These are phyloP conservation scores for Smallanthus sonchifolius DNA, from an alignment of 129 eudicot genomes.

Conservation along the genomic window DNA sequence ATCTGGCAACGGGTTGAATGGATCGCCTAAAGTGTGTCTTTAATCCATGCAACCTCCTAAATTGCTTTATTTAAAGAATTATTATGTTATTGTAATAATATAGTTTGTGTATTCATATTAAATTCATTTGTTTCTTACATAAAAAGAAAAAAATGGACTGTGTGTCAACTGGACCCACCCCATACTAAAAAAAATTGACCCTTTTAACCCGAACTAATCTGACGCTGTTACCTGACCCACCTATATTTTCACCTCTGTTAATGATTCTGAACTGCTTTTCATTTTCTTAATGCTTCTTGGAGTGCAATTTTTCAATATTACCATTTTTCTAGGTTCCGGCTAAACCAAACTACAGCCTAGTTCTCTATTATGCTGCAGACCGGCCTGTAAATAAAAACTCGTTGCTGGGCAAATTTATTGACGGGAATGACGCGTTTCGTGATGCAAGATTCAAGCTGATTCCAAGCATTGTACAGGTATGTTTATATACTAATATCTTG, in stretches of 20 bases:
- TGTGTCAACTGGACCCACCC: background rate
- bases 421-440: slow-evolving; percentile 79
- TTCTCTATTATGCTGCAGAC: slow-evolving; percentile 92
- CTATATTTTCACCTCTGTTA: background rate
- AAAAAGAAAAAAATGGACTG: background rate
- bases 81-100: background rate
- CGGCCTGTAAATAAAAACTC: slow-evolving; percentile 79
- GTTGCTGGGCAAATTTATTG: slow-evolving; percentile 71
- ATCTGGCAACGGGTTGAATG: background rate
- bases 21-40: background rate
- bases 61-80: background rate
- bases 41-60: background rate
- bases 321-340: slow-evolving; percentile 74
- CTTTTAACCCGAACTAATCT: background rate
- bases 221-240: background rate
- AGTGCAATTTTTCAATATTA: slow-evolving; percentile 10
- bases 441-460: slow-evolving; percentile 92
- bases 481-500: background rate
- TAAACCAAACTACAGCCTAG: slow-evolving; percentile 90
- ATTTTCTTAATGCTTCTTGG: slow-evolving; percentile 18
- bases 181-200: background rate
- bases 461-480: slow-evolving; percentile 89
- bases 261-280: background rate
- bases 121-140: background rate
- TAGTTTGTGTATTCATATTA: background rate